A percentile compares a stretch with the other conserved stretches of the same genome.
Conservation (phyloP, 176 grass and related monocot genomes). For the Luzula sylvatica region DNA sequence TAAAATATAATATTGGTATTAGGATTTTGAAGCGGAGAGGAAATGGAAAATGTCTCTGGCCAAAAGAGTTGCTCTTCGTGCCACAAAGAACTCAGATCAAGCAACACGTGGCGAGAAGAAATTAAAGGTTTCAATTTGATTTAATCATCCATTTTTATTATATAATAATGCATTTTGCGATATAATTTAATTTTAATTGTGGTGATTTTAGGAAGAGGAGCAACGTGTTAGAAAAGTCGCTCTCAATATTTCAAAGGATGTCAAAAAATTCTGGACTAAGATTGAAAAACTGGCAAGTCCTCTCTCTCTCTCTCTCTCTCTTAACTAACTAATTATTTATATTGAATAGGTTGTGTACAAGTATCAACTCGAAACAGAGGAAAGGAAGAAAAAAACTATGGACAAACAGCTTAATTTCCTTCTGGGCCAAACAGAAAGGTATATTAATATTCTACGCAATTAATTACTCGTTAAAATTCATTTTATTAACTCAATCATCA, state of each 20-base stretch:
- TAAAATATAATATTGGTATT: conserved; percentile 16
- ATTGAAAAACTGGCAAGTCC: conserved; percentile 95
- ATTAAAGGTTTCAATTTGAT: conserved; percentile 54
- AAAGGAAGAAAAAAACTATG: conserved; percentile 88
- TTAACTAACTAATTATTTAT: neutral
- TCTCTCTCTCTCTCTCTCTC: no score
- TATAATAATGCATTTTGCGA: neutral
- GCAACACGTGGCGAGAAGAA: conserved; percentile 82
- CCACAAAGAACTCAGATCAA: conserved; percentile 70
- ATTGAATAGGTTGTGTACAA: conserved; percentile 84
- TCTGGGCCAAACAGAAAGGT: conserved; percentile 98
- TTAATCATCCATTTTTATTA: neutral
- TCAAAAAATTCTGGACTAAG: conserved; percentile 99
- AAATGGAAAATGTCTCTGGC: conserved; percentile 96
- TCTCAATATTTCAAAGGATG: conserved; percentile 93
- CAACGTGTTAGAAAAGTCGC: conserved; percentile 84
- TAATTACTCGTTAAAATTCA: neutral
- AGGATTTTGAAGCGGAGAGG: conserved; percentile 98
- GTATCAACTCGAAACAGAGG: conserved; percentile 79
- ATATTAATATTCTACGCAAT: conserved; percentile 1
- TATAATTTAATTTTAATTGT: neutral
- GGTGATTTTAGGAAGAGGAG: conserved; percentile 63
- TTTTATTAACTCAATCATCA: no score
- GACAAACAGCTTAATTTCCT: conserved; percentile 99
- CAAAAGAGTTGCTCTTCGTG: conserved; percentile 79